Base-by-base conservation (phyloP, 768 basidiomycete genomes). In the Mycena leptocephala region DNA sequence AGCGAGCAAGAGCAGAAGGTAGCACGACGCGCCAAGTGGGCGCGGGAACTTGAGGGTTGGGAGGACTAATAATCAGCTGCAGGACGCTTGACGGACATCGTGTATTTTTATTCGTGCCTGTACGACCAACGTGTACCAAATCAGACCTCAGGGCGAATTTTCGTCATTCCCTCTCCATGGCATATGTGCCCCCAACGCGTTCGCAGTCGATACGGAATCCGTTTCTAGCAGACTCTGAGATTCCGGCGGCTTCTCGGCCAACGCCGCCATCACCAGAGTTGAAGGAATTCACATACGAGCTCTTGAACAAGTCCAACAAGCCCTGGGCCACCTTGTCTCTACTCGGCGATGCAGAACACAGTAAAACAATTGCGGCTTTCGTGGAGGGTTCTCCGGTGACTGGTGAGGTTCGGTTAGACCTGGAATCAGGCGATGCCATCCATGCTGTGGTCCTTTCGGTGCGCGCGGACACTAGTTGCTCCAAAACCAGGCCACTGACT, bases 11-110 rank as follows among this genome's bases (percentile, higher is more conserved):
- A 91, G 81, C 86, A 92, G 83, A 90, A 85, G 76, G 86, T 86
- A 66, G 82, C 94, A 81, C 89, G 90, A 80, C 89, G 88, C 76
- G 88, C 88, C 14, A 95, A 95, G 84, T 86, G 91, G 80, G 91
- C 93, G 56, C 87, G 86, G 74, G 94, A 95, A 83, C 83, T 93
- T 80, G 91, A 90, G 6, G 89, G 87, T 24, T 92, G 89, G 84
- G 93, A 93, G 70, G 88, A 90, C 61, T 89, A 80, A 81, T 28
- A 22, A 26, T n/a, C n/a, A n/a, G n/a, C n/a, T n/a, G n/a, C n/a
- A n/a, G n/a, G n/a, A n/a, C n/a, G n/a, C n/a, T 14, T 46, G 43
- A 46, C 43, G 43, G 43, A 18, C 22, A 20, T 56, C 16, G 35
- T 62, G 59, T 62, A 62, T 62, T 39, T 39, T 39, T 62, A 26